Base-by-base conservation (phyloP, 179 eudicot species). In the Sideroxylon spinosum region DNA sequence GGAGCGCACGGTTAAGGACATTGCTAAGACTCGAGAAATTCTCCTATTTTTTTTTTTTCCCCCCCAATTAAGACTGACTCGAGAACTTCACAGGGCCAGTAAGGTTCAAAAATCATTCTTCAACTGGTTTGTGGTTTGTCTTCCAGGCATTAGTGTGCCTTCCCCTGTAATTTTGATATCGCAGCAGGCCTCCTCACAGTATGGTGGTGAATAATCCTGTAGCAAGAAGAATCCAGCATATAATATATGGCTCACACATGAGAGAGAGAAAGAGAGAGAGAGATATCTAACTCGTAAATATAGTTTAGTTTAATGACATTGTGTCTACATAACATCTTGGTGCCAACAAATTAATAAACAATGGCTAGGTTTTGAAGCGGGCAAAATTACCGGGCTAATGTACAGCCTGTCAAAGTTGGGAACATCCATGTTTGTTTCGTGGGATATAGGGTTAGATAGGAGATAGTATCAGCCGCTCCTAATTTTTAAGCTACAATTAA, bases 211-310 rank as follows among this genome's bases (percentile, higher is more conserved):
- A 7, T 49, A 46, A 46, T 20, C 59, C 56, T 5, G 60, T 16
- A 6, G 49, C 65, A 73, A 49, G 57, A 61, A 49, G 46, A 16
- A 63, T 26, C 48, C 78, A 17, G 71, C 13, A 44, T 1, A 23
- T 48, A 44, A 20, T 46, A 59, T 67, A 73, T n/a, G 52, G 68
- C 68, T 20, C 37, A 75, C 23, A 23, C 23, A 7, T 44, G 32
- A 73, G 76, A 55, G 76, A 59, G 28, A 73, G 60, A 56, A 52
- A 56, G 49, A 56, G 66, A 29, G 46, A 56, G 11, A 55, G 29
- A 56, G 17, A 26, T 12, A 17, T 37, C 7, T 2, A 56, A 20
- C 10, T 28, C 19, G 9, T 3, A 44, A 14, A 46, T 9, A 68
- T 13, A 46, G 16, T 28, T 37, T 13, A 46, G 16, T 28, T 37